Conservation (phyloP, 2,329 filamentous ascomycete species). For the Aspergillus intermedius region DNA sequence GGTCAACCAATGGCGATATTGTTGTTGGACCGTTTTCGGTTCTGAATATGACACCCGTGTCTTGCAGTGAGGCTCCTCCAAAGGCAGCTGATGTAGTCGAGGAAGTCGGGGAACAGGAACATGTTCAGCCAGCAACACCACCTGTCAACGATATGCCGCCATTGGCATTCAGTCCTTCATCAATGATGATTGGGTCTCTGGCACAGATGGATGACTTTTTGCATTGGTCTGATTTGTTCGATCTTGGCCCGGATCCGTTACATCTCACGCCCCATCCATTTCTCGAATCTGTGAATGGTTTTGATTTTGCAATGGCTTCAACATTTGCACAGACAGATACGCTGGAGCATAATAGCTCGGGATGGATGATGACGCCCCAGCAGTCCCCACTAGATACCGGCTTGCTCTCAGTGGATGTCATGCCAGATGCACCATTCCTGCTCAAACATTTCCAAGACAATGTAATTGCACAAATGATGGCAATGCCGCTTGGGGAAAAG, state of each 20-base stretch:
- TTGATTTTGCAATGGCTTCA: neutral
- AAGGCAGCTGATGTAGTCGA: neutral
- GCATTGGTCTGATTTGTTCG: constrained; percentile 29
- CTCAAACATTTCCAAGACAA: constrained; percentile 27
- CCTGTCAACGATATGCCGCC: neutral
- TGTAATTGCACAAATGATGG: constrained; percentile 26
- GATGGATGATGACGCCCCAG: constrained; percentile 6
- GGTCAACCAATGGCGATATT: constrained; percentile 12
- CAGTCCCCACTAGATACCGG: constrained; percentile 7
- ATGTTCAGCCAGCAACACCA: constrained; percentile 1
- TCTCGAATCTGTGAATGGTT: constrained; percentile 2
- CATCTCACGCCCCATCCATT: constrained; percentile 10
- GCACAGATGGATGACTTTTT: constrained; percentile 23
- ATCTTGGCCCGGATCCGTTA: constrained; percentile 19
- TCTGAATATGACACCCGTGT: constrained; percentile 16
- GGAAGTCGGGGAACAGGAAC: neutral
- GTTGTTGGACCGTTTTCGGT: constrained; percentile 27
- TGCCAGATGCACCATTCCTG: constrained; percentile 18
- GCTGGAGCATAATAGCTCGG: constrained; percentile 1
- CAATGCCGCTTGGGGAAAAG: constrained; percentile 24
- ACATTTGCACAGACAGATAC: constrained; percentile 1
- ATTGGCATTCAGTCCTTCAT: neutral
- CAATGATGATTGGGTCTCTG: constrained; percentile 13
- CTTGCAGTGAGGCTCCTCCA: neutral
- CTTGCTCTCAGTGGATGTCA: constrained; percentile 6